Base-by-base conservation (phyloP, 331 rosid genomes). In the Acacia pycnantha region DNA sequence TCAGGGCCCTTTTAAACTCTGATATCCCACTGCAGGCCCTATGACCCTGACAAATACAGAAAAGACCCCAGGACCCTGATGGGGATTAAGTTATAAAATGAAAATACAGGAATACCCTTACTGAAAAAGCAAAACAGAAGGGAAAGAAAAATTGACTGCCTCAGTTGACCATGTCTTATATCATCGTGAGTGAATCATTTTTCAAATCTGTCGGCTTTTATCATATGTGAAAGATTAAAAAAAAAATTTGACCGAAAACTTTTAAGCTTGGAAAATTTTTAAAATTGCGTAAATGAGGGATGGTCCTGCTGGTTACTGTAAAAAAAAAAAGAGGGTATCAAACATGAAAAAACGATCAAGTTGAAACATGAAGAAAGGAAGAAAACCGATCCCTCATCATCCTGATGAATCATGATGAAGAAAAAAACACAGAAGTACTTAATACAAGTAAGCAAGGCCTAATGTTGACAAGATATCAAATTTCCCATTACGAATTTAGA, bases 301-400 rank as follows among this genome's bases (percentile, higher is more conserved):
- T 8, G 26, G 15, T 18, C 4, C 18, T 31, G 31, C 5, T 3
- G 8, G 5, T 15, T 6, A 65, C 70, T 31, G 70, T 31, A 6
- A 31, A 7, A 35, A 74, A 31, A n/a, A n/a, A n/a, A 19, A 35
- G 3, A 18, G 35, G 13, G 6, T 2, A 10, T 48, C 21, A 9
- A 4, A 21, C n/a, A 6, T 1, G 3, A 1, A 13, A 71, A 70
- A 71, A 70, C 16, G 6, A 19, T 15, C n/a, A 40, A 41, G 35
- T 54, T 58, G 50, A 29, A 27, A 43, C 19, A 12, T 46, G 50
- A 12, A 53, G 15, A 2, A 51, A 16, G 50, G 41, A 70, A 7
- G 70, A 80, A 73, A 35, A 8, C 51, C 5, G 40, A 48, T 73
- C 84, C 43, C 16, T 73, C 26, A 64, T 46, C 41, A 81, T 62